phyloP scores from a whole-genome alignment of 768 basidiomycete genomes.

The Nidularia pulvinata region DNA sequence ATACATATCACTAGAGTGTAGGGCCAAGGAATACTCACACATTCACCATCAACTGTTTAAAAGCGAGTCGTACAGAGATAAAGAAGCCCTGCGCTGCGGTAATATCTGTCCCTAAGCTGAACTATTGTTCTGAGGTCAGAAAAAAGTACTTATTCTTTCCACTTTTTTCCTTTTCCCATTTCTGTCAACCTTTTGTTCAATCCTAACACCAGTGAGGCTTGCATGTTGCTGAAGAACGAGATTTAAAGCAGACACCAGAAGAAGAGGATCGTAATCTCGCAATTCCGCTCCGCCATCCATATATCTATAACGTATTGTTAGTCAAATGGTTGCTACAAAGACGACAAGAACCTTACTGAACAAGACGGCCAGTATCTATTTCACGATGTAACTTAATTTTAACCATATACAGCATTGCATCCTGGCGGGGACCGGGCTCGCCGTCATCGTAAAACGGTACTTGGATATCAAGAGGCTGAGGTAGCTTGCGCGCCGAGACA shows the following conservation, averaged over 20 bases:
- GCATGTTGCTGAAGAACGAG: slow-evolving; percentile 53
- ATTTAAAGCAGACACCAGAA: slow-evolving; percentile 56
- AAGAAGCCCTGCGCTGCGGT: slow-evolving; percentile 46
- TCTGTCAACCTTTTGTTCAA: not conserved
- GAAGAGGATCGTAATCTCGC: slow-evolving; percentile 44
- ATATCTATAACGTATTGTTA: slow-evolving; percentile 34
- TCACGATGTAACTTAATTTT: slow-evolving; percentile 38
- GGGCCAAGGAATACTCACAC: slow-evolving; percentile 28
- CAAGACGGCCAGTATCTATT: slow-evolving; percentile 29
- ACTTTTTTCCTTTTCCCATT: slow-evolving; percentile 23
- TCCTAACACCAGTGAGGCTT: slow-evolving; percentile 31
- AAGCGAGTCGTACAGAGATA: slow-evolving; percentile 47
- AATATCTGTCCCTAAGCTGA: slow-evolving; percentile 28
- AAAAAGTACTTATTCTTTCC: slow-evolving; percentile 63
- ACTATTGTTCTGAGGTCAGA: slow-evolving; percentile 16
- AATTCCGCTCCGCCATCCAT: slow-evolving; percentile 43
- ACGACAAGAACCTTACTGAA: slow-evolving; percentile 21
- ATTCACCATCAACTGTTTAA: slow-evolving; percentile 52
- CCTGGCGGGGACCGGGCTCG: slow-evolving; percentile 25
- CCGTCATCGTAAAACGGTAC: slow-evolving; percentile 42
- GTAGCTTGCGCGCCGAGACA: slow-evolving; percentile 41
- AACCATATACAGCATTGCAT: slow-evolving; percentile 39
- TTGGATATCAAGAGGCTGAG: slow-evolving; percentile 38
- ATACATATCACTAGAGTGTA: not conserved
- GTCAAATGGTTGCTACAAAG: not conserved